Base-by-base conservation (phyloP, 192 early-diverging fungal genomes). In the Linnemannia schmuckeri region DNA sequence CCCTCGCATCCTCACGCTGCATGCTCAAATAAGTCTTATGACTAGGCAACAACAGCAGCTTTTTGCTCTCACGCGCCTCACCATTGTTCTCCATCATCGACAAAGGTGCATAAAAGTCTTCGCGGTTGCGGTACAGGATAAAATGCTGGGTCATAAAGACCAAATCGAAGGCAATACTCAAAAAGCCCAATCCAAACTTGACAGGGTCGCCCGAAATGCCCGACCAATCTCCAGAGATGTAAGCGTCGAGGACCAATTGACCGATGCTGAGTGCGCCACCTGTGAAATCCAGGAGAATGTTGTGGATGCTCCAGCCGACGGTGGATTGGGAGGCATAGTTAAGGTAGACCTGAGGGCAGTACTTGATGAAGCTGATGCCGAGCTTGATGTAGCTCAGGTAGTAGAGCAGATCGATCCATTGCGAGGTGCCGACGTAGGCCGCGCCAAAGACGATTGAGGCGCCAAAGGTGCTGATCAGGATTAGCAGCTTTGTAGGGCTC, bases 221-320 rank as follows among this genome's bases (percentile, higher is more conserved):
- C 10, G 88, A 89, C 92, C 93, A 94, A 70, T 94, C 91, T 33
- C 92, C 90, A 13, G 91, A 79, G 2, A 93, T 76, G 22, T 81
- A 88, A 0, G 94, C 92, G 81, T 98, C 97, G 41, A 97, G 77
- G 0, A 97, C 49, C 37, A 95, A 82, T 85, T 98, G 97, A 20
- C 89, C 55, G 63, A 96, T 88, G 35, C 95, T 96, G 54, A 97
- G 78, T 0, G 89, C 44, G 1, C 97, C 97, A 35, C 97, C 97
- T 2, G 94, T 93, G 30, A 96, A 94, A 83, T 98, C 97, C 75
- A 97, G 90, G 3, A 97, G 72, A 57, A 97, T 97, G 69, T 96
- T 97, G 71, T 93, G 91, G 47, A 97, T 97, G 73, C 94, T 95
- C 97, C 97, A 98, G 9, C 97, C 97, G 1, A 91, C 92, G 4